A percentile compares a stretch with the other conserved stretches of the same genome.
Conservation (phyloP, 257 asterid species). For the Nicotiana tabacum region DNA sequence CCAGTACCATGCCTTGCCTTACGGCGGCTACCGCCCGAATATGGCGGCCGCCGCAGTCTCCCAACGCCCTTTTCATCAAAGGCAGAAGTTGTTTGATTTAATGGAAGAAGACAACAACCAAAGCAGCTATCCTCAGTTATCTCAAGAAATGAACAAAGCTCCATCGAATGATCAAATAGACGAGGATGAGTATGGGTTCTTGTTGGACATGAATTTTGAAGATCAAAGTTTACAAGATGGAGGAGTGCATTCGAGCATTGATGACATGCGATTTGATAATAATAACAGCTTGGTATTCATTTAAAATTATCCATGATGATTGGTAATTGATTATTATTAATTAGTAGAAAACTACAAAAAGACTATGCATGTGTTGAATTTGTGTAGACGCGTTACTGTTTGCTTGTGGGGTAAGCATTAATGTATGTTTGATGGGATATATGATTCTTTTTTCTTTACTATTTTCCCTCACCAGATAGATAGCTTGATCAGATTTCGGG, state of each 20-base stretch:
- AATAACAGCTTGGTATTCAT: slow-evolving; percentile 35
- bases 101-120: slow-evolving; percentile 4
- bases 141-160: slow-evolving; percentile 15
- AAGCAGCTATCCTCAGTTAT: slow-evolving; percentile 13
- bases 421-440: not conserved
- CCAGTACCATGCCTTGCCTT: not conserved
- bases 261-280: slow-evolving; percentile 31
- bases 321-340: not conserved
- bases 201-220: slow-evolving; percentile 31
- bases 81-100: slow-evolving; percentile 29
- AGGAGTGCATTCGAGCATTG: slow-evolving; percentile 17
- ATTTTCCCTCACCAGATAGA: not conserved
- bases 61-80: slow-evolving; percentile 15
- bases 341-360: not conserved
- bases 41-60: slow-evolving; percentile 15
- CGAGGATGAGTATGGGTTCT: slow-evolving; percentile 31
- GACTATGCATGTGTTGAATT: not conserved
- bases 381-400: not conserved
- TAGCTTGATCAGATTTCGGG: not conserved
- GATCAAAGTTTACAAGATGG: slow-evolving; percentile 12
- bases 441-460: not conserved
- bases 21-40: slow-evolving; percentile 18
- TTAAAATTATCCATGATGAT: slow-evolving; percentile 10
- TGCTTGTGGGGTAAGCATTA: not conserved
- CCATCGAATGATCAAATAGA: slow-evolving; percentile 9